Evolutionary conservation across 2,329 filamentous ascomycete species (phyloP).

Genomic region (Aspergillus fumigatiaffinis): DNA sequence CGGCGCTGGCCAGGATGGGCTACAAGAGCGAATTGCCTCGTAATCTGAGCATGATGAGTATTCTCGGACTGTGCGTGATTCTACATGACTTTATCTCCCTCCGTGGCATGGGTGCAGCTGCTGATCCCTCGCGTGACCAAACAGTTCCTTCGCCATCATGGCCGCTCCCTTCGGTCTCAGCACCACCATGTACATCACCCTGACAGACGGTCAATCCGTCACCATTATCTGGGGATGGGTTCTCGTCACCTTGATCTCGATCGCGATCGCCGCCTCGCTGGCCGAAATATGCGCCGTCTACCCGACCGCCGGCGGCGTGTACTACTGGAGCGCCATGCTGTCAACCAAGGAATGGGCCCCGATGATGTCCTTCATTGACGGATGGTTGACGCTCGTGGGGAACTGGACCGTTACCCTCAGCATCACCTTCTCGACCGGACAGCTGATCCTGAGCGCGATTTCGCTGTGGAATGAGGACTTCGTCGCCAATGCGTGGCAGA

Average conservation of each 20-base stretch:
- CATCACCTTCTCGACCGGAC: conserved; percentile 70
- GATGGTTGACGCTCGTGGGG: conserved; percentile 68
- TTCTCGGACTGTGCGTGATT: conserved; percentile 55
- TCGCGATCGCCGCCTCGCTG: conserved; percentile 61
- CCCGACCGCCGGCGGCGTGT: conserved; percentile 65
- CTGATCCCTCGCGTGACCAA: conserved; percentile 1
- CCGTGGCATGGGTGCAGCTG: neutral
- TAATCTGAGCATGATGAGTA: conserved; percentile 65
- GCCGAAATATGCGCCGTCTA: conserved; percentile 68
- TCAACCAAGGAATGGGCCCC: conserved; percentile 62
- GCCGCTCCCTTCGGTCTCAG: conserved; percentile 65
- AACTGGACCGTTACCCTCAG: conserved; percentile 66
- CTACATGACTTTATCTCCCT: neutral
- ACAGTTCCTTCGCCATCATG: conserved; percentile 68
- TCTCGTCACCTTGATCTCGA: conserved; percentile 59
- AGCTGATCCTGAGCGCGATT: conserved; percentile 65
- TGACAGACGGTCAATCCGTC: conserved; percentile 65
- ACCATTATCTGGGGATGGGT: conserved; percentile 70
- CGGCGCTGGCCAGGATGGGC: conserved; percentile 62
- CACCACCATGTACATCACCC: conserved; percentile 65
- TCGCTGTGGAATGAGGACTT: conserved; percentile 68
- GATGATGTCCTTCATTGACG: conserved; percentile 65
- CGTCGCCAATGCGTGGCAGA: conserved; percentile 65
- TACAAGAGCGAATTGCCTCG: conserved; percentile 65
- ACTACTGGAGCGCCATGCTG: conserved; percentile 69